Evolutionary conservation across 1,284 basidiomycete genomes (phyloP).

Genomic region (Trichosporon coremiiforme): DNA sequence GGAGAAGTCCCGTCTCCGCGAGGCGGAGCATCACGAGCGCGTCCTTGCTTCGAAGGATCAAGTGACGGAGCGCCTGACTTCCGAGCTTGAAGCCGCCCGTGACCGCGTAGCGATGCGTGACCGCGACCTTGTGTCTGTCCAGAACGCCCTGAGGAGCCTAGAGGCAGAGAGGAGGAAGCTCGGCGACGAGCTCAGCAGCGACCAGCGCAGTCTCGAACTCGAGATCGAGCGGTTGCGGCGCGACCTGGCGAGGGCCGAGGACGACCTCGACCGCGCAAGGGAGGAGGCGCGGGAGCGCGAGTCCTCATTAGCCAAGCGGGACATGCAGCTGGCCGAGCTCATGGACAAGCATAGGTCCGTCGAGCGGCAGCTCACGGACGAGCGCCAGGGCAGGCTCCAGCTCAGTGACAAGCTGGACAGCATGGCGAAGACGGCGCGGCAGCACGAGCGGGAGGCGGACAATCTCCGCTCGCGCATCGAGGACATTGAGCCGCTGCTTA

Average conservation of each 20-base stretch:
- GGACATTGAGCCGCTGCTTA: slow-evolving; percentile 77
- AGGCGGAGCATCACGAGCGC: slow-evolving; percentile 55
- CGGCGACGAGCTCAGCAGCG: slow-evolving; percentile 78
- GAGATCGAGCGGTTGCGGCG: slow-evolving; percentile 86
- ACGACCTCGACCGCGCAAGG: slow-evolving; percentile 73
- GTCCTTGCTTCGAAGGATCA: slow-evolving; percentile 56
- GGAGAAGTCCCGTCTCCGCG: slow-evolving; percentile 55
- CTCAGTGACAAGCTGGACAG: slow-evolving; percentile 82
- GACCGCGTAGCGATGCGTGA: slow-evolving; percentile 52
- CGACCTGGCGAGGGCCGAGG: slow-evolving; percentile 77
- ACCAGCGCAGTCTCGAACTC: slow-evolving; percentile 82
- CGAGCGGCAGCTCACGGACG: slow-evolving; percentile 71
- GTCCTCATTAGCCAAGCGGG: slow-evolving; percentile 66
- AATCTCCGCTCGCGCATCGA: slow-evolving; percentile 64
- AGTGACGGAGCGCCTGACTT: slow-evolving; percentile 46
- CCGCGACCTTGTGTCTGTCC: slow-evolving; percentile 71
- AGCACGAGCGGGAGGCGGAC: slow-evolving; percentile 67
- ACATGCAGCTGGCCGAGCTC: slow-evolving; percentile 70
- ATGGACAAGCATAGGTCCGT: slow-evolving; percentile 78
- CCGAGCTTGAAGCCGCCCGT: slow-evolving; percentile 58
- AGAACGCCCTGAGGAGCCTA: slow-evolving; percentile 66
- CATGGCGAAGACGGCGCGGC: slow-evolving; percentile 64
- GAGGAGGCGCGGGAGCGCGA: slow-evolving; percentile 73
- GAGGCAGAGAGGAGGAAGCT: slow-evolving; percentile 64
- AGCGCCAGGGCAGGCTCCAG: slow-evolving; percentile 80